phyloP scores from a whole-genome alignment of 208 protist genomes.

The Leishmania aethiopica region DNA sequence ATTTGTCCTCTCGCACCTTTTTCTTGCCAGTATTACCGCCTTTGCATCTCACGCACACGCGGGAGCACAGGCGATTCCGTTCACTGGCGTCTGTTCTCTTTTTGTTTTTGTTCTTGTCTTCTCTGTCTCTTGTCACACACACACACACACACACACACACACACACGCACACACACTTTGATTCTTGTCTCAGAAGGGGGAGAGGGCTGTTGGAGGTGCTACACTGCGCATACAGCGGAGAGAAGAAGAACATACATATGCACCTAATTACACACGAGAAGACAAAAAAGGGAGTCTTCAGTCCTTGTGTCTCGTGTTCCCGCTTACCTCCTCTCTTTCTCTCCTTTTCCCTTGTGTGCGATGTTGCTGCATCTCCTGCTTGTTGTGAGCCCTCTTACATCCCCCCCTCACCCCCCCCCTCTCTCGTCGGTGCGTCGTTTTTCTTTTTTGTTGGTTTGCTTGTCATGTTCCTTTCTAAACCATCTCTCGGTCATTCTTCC shows the following conservation, averaged over 20 bases:
- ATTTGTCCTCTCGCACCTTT: not conserved
- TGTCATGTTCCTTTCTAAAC: not conserved
- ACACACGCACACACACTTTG: not conserved
- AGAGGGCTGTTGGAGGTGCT: not conserved
- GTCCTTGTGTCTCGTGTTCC: not conserved
- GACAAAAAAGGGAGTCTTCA: not conserved
- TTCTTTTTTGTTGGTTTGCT: not conserved
- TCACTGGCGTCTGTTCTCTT: not conserved
- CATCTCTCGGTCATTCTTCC: not conserved
- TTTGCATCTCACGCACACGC: constrained; percentile 8
- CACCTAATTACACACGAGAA: not conserved
- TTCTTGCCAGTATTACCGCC: not conserved
- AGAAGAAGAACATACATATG: not conserved
- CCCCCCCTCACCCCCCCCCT: not conserved
- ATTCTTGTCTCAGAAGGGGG: not conserved
- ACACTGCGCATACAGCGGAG: not conserved
- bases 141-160: not conserved
- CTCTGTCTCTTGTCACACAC: too few species aligned
- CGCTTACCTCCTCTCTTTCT: not conserved
- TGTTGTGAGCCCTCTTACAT: not conserved
- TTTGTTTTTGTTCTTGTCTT: not conserved
- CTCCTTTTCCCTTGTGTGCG: not conserved
- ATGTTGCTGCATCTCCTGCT: not conserved
- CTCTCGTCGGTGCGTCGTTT: not conserved
- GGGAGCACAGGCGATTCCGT: not conserved